Evolutionary conservation across 306 rosid genomes (phyloP).

Genomic region (Arachis stenosperma): DNA sequence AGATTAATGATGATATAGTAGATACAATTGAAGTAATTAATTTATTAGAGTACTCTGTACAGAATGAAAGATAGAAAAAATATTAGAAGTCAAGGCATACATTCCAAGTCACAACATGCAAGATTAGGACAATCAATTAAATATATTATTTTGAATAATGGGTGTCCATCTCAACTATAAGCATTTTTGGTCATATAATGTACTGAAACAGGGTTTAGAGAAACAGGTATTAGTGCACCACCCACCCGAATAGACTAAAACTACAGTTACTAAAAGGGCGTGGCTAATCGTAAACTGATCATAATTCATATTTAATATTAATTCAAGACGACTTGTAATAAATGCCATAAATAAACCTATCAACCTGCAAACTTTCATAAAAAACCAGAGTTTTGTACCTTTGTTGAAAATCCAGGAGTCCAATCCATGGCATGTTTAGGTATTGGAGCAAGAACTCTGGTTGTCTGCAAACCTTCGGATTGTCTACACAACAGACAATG

Average conservation of each 20-base stretch:
- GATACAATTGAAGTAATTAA: too few species aligned
- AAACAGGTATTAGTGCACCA: constrained; percentile 11
- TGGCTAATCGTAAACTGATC: too few species aligned
- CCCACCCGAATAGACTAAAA: neutral
- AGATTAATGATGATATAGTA: too few species aligned
- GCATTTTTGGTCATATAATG: constrained; percentile 4
- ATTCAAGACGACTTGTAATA: neutral
- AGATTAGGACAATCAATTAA: too few species aligned
- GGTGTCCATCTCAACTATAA: too few species aligned
- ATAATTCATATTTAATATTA: too few species aligned
- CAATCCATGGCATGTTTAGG: constrained; percentile 71
- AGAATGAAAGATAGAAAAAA: too few species aligned
- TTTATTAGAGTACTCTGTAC: too few species aligned
- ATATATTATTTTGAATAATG: too few species aligned
- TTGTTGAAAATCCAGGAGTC: constrained; percentile 89
- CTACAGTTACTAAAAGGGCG: constrained; percentile 2
- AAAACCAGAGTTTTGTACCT: constrained; percentile 52
- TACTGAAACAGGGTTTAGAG: constrained; percentile 8
- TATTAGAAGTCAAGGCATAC: too few species aligned
- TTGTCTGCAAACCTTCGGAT: constrained; percentile 86
- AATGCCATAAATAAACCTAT: neutral
- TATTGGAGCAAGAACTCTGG: constrained; percentile 88
- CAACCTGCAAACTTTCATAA: constrained; percentile 25
- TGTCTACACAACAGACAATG: constrained; percentile 59
- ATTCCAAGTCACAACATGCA: too few species aligned